Evolutionary conservation across 202 grass and related monocot species (phyloP).

Genomic region (Carex arenaria): DNA sequence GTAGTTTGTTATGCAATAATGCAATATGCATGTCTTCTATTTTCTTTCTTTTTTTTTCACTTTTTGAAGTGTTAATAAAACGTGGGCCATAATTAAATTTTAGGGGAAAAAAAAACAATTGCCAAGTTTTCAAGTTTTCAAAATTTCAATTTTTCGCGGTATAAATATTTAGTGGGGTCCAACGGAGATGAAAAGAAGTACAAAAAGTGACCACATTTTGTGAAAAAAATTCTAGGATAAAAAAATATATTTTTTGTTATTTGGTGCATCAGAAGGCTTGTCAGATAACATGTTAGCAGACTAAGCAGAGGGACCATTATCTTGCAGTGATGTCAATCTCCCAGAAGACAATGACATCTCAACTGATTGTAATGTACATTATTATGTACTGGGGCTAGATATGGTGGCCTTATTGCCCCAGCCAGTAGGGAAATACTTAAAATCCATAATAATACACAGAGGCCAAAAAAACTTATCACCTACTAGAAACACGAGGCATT

Average conservation of each 20-base stretch:
- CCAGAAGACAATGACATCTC: constrained; percentile 41
- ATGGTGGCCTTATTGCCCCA: neutral
- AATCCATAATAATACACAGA: constrained; percentile 5
- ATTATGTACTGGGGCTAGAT: neutral
- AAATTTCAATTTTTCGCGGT: neutral
- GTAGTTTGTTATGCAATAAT: neutral
- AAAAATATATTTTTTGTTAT: neutral
- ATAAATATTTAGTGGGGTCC: constrained; percentile 7
- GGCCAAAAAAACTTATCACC: constrained; percentile 4
- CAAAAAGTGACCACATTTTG: neutral
- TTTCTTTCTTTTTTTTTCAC: neutral
- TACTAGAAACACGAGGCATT: neutral
- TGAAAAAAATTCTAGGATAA: neutral
- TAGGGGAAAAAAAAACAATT: neutral
- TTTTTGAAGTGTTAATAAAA: neutral
- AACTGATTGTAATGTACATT: constrained; percentile 15
- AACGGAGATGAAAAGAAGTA: neutral
- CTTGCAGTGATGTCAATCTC: constrained; percentile 29
- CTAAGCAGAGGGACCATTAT: constrained; percentile 12
- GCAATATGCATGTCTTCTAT: neutral
- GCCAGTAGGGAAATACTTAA: neutral
- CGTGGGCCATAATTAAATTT: neutral
- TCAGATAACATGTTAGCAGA: neutral
- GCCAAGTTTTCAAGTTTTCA: neutral
- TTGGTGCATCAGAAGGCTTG: neutral